Conservation (phyloP, 192 early-diverging fungal genomes). For the Fimicolochytrium jonesii region DNA sequence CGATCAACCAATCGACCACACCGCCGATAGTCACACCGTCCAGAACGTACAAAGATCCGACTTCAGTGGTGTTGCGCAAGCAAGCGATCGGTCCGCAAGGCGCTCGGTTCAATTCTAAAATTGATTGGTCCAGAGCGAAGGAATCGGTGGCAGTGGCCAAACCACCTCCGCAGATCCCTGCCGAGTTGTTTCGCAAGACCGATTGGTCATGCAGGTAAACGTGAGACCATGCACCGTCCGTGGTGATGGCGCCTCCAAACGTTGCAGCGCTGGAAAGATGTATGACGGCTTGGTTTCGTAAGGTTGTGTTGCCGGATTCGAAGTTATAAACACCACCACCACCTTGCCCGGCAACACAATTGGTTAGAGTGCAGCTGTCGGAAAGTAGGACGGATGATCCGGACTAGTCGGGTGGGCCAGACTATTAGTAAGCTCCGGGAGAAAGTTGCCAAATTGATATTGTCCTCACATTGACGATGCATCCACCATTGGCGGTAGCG, state of each 20-base stretch:
- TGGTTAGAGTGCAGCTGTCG: too few species aligned
- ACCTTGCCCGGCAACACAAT: constrained; percentile 49
- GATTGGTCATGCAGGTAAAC: background rate
- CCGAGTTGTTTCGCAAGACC: constrained; percentile 1
- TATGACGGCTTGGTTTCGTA: background rate
- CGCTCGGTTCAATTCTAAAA: background rate
- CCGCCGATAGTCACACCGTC: too few species aligned
- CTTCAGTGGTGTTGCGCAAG: constrained; percentile 6
- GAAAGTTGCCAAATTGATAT: too few species aligned
- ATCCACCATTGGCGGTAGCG: too few species aligned
- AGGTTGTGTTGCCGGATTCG: background rate
- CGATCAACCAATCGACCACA: background rate
- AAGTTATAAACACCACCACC: constrained; percentile 9
- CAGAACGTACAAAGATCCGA: background rate
- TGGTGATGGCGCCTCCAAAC: constrained; percentile 6
- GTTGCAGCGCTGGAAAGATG: background rate
- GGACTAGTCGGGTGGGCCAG: too few species aligned
- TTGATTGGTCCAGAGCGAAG: background rate
- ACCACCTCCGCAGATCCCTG: constrained; percentile 10
- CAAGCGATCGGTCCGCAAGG: constrained; percentile 8
- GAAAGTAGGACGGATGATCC: too few species aligned
- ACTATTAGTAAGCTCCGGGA: too few species aligned
- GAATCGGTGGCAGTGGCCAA: constrained; percentile 1
- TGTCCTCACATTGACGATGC: too few species aligned
- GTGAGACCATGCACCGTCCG: background rate